Evolutionary conservation across 257 asterid genomes (phyloP).

Genomic region (Solanum infundibuliforme): DNA sequence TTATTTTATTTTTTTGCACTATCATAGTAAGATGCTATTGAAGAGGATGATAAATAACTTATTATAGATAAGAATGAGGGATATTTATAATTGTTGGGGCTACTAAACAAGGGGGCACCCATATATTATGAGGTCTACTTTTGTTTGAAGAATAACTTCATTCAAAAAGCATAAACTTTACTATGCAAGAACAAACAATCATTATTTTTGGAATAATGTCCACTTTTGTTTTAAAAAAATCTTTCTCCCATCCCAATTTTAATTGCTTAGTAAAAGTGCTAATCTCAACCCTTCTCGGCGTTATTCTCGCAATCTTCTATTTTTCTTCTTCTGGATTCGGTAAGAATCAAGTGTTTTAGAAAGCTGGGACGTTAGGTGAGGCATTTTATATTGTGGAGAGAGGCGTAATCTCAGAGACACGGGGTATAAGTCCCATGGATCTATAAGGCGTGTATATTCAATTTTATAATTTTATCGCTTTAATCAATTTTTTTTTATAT

Average conservation of each 20-base stretch:
- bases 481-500: no score
- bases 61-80: neutral
- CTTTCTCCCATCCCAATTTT: neutral
- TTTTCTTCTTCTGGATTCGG: neutral
- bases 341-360: no score
- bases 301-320: neutral
- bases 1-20: no score
- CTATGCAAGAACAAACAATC: neutral
- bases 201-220: neutral
- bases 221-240: neutral
- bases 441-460: no score
- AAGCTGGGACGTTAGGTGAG: accelerated
- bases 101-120: neutral
- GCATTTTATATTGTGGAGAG: no score
- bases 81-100: neutral
- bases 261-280: neutral
- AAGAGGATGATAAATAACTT: neutral
- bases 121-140: neutral
- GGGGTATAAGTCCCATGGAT: no score
- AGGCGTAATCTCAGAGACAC: no score
- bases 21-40: neutral
- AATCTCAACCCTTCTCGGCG: neutral
- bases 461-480: no score
- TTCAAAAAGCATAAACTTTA: neutral
- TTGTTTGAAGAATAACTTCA: neutral